Evolutionary conservation across 148 eudicot species (phyloP), one percentile per base, ranked within the genome.

Genomic region (Linanthus parryae): DNA sequence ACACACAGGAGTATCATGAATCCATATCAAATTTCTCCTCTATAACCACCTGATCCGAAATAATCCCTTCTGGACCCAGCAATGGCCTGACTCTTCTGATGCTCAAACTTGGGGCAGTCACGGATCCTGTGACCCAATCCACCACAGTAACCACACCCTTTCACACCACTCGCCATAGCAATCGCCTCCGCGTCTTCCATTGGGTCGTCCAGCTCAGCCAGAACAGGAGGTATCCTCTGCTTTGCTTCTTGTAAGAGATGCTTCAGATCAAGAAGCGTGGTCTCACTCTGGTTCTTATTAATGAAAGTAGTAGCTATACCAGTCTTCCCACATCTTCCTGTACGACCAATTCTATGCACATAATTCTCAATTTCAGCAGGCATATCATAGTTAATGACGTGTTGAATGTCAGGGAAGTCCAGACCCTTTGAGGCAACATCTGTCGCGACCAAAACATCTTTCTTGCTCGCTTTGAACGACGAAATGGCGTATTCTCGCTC

Each of bases 341-440:
- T 89, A 20, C 97, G 54, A 40, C 95, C 97, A 18, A 91, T 91
- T 60, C 97, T 74, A 54, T 91, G 97, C 2, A 85, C 95, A 12
- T 91, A 91, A 37, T 91, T 91, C 58, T 91, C 97, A 16, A 90
- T 90, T 62, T 90, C 97, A 1, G 86, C 95, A 0, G 97, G 97
- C 97, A 86, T 91, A 28, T 91, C 95, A 0, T 82, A 91, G 61
- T 86, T 90, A 34, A 90, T 83, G 1, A 90, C 92, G 1, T 90
- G 97, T 46, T 90, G 91, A 18, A 90, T 90, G 44, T 90, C 91
- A 0, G 97, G 95, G 43, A 90, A 90, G 66, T 90, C 97, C 26
- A 90, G 61, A 24, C 97, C 95, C 59, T 90, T 90, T 1, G 97
- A 90, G 33, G 97, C 97, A n/a, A 90, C 92, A 24, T 90, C 97